Base-by-base conservation (phyloP, 2,329 filamentous ascomycete genomes). In the Sclerotinia minor region DNA sequence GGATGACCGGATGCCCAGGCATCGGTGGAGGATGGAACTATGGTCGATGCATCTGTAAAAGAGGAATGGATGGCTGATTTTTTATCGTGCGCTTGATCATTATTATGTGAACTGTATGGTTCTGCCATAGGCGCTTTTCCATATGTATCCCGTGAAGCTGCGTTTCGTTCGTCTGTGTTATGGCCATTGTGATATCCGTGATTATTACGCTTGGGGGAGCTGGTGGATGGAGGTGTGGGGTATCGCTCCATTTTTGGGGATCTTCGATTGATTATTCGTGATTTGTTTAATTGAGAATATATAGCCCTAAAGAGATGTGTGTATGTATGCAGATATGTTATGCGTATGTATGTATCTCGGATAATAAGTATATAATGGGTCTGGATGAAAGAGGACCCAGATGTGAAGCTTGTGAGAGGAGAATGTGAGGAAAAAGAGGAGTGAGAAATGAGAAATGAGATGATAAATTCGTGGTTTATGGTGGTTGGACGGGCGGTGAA, bases 401-500 rank as follows among this genome's bases (percentile, higher is more conserved):
- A 32, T 47, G 45, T 47, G 57, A 47, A 60, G 57, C 41, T 49
- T 49, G 44, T 61, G 21, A 50, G 58, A 50, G 58, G 53, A 38
- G 32, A 55, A 6, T 11, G 44, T 21, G 58, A 61, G 6, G 44
- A 49, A 38, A 38, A 35, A 38, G 58, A 61, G 58, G 44, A 35
- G 58, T 26, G 45, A 38, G 32, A 19, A 19, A 17, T 44, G 29
- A 35, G 21, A 35, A 19, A n/a, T 44, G 32, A 35, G 21, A 35
- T 24, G 41, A 32, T 19, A 29, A n/a, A 54, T 54, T 60, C 57
- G 24, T 60, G 57, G 41, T 47, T n/a, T n/a, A 9, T 9, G 57
- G 44, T 60, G 41, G 57, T 60, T 60, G 57, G 57, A 60, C 19
- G 57, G 44, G 58, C 44, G 44, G 44, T 60, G 58, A 60, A 59